Conservation (phyloP, 192 early-diverging fungal species). For the Rhizophagus prolifer region DNA sequence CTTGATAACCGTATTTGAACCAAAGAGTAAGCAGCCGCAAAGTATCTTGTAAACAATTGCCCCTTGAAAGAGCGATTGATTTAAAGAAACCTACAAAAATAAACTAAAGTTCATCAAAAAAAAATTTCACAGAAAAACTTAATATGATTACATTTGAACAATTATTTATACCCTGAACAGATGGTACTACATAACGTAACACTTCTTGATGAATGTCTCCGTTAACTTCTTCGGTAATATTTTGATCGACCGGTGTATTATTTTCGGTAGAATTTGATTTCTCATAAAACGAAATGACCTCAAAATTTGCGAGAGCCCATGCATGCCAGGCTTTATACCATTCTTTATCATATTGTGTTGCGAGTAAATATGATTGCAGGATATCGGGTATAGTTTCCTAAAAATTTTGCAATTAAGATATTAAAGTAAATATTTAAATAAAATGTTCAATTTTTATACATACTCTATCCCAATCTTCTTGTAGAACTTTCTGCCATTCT, state of each 20-base stretch:
- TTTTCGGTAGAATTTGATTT: slow-evolving; percentile 47
- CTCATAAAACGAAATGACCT: slow-evolving; percentile 77
- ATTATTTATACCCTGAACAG: slow-evolving; percentile 56
- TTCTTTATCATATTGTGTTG: slow-evolving; percentile 83
- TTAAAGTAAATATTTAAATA: background rate
- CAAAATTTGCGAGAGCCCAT: slow-evolving; percentile 92
- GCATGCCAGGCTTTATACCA: slow-evolving; percentile 99
- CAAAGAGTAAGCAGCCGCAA: slow-evolving; percentile 87
- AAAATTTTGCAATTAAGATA: background rate
- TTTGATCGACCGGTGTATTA: slow-evolving; percentile 34
- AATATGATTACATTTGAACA: slow-evolving; percentile 19
- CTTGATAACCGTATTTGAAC: slow-evolving; percentile 93
- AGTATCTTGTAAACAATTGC: slow-evolving; percentile 89
- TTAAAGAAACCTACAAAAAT: slow-evolving; percentile 73
- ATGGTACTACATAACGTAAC: slow-evolving; percentile 78
- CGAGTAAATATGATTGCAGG: slow-evolving; percentile 76
- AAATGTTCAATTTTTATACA: background rate
- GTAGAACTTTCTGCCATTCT: slow-evolving; percentile 81
- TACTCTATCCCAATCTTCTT: slow-evolving; percentile 49
- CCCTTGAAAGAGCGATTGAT: slow-evolving; percentile 87
- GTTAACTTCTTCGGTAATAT: slow-evolving; percentile 4
- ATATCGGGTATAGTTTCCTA: slow-evolving; percentile 69
- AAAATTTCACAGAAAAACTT: background rate
- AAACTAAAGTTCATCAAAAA: background rate
- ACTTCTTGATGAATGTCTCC: slow-evolving; percentile 36